A percentile compares a stretch with the other conserved stretches of the same genome.
phyloP scores from a whole-genome alignment of 1,284 basidiomycete genomes.

The Cutaneotrichosporon spelunceum region DNA sequence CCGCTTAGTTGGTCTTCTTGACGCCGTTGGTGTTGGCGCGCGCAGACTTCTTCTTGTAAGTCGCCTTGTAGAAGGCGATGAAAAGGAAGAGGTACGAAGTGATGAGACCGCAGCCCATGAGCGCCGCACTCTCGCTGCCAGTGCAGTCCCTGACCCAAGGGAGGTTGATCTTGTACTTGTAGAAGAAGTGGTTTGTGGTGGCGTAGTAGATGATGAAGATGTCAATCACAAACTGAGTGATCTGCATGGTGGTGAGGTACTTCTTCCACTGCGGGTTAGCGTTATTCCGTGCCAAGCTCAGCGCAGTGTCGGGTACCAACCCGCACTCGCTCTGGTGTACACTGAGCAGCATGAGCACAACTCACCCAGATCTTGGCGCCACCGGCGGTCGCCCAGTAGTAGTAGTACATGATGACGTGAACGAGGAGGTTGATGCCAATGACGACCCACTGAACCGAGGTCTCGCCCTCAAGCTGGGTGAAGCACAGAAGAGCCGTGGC shows the following conservation, averaged over 20 bases:
- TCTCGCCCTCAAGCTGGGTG: conserved; percentile 87
- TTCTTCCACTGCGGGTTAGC: conserved; percentile 77
- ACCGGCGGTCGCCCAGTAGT: conserved; percentile 94
- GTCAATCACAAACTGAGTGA: conserved; percentile 90
- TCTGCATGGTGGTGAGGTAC: conserved; percentile 92
- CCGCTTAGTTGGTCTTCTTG: conserved; percentile 27
- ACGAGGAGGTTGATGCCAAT: conserved; percentile 90
- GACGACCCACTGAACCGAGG: conserved; percentile 95
- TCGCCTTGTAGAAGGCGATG: conserved; percentile 59
- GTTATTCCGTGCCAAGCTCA: background rate
- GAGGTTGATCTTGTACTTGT: conserved; percentile 61
- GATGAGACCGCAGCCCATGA: conserved; percentile 83
- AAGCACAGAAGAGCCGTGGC: conserved; percentile 96
- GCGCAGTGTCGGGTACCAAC: too few species aligned
- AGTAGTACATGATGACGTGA: conserved; percentile 99
- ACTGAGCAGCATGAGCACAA: conserved; percentile 15
- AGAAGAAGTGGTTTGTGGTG: conserved; percentile 78
- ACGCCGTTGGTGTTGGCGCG: conserved; percentile 16
- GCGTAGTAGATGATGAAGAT: conserved; percentile 86
- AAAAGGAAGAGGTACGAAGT: conserved; percentile 86
- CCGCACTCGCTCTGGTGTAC: too few species aligned
- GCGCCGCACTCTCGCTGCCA: conserved; percentile 80
- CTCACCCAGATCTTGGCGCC: conserved; percentile 91
- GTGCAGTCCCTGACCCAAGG: conserved; percentile 78
- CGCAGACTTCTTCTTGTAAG: conserved; percentile 44